phyloP scores from a whole-genome alignment of 1,139 yeast species.

The Debaryomycetaceae sp. region DNA sequence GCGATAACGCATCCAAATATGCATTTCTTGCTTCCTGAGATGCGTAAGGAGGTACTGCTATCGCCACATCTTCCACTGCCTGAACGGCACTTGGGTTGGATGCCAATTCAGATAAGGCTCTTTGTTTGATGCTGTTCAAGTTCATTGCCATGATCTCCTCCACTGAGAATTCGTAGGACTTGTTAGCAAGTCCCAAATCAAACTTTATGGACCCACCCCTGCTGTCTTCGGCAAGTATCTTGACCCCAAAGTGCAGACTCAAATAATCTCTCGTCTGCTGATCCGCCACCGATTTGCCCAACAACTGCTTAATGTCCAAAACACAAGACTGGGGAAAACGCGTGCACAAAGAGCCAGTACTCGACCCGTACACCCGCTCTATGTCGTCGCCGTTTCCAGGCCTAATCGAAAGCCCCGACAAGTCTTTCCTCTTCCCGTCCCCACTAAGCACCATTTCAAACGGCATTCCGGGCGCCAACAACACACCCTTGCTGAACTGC shows the following conservation, averaged over 20 bases:
- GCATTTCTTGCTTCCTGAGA: slow-evolving; percentile 66
- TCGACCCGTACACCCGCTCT: slow-evolving; percentile 77
- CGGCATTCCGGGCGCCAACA: slow-evolving; percentile 88
- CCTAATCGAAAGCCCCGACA: slow-evolving; percentile 71
- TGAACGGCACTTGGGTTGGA: slow-evolving; percentile 27
- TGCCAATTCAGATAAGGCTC: slow-evolving; percentile 54
- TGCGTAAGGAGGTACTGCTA: slow-evolving; percentile 77
- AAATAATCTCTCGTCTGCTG: slow-evolving; percentile 43
- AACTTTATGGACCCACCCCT: slow-evolving; percentile 55
- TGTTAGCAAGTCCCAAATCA: slow-evolving; percentile 45
- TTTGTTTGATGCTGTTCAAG: slow-evolving; percentile 57
- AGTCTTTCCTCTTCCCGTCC: slow-evolving; percentile 88
- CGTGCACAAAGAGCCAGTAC: slow-evolving; percentile 66
- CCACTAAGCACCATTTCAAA: slow-evolving; percentile 85
- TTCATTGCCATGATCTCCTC: slow-evolving; percentile 89
- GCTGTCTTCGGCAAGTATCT: slow-evolving; percentile 35
- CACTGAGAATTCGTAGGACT: slow-evolving; percentile 37
- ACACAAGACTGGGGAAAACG: slow-evolving; percentile 73
- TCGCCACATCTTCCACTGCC: slow-evolving; percentile 59
- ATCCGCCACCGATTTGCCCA: slow-evolving; percentile 62
- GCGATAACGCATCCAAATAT: slow-evolving; percentile 64
- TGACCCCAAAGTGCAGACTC: slow-evolving; percentile 59
- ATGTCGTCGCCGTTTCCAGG: slow-evolving; percentile 39
- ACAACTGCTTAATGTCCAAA: slow-evolving; percentile 61
- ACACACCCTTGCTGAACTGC: slow-evolving; percentile 80